These are phyloP conservation scores for Populus hybrid DNA, from an alignment of 441 rosid species.

Conservation along the genomic window DNA sequence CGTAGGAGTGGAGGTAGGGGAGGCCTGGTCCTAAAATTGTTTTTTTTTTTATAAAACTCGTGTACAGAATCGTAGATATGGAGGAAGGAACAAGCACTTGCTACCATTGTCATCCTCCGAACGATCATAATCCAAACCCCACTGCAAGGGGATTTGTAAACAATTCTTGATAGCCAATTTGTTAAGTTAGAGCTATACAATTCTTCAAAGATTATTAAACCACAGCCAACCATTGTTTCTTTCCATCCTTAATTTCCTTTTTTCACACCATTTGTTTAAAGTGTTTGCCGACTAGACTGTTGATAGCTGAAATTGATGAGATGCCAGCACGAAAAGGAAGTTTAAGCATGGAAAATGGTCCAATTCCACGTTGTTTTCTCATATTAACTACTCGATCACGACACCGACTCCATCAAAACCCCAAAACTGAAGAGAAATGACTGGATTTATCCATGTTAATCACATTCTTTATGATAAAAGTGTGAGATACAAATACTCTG, in stretches of 20 bases:
- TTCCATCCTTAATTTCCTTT: neutral
- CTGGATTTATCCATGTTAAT: neutral
- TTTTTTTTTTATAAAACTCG: neutral
- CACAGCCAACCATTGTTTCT: neutral
- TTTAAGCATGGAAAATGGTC: neutral
- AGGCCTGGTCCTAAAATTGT: no score
- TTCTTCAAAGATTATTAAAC: neutral
- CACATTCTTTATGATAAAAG: neutral
- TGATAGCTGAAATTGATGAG: neutral
- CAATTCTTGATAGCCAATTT: no score
- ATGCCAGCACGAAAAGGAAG: conserved; percentile 6
- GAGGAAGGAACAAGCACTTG: neutral
- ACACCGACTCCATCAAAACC: neutral
- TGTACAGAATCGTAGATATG: neutral
- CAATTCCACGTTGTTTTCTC: conserved; percentile 7
- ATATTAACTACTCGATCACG: neutral
- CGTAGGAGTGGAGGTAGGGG: no score
- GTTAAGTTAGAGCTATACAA: neutral
- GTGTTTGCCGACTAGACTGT: conserved; percentile 5
- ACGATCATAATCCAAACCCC: neutral
- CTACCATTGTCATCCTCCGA: neutral
- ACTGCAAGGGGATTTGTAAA: neutral
- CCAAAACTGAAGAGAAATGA: neutral
- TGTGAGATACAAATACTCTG: neutral
- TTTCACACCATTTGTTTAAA: neutral